A percentile compares a stretch with the other conserved stretches of the same genome.
Evolutionary conservation across 139 green algal species (phyloP).

Genomic region (Micractinium conductrix): DNA sequence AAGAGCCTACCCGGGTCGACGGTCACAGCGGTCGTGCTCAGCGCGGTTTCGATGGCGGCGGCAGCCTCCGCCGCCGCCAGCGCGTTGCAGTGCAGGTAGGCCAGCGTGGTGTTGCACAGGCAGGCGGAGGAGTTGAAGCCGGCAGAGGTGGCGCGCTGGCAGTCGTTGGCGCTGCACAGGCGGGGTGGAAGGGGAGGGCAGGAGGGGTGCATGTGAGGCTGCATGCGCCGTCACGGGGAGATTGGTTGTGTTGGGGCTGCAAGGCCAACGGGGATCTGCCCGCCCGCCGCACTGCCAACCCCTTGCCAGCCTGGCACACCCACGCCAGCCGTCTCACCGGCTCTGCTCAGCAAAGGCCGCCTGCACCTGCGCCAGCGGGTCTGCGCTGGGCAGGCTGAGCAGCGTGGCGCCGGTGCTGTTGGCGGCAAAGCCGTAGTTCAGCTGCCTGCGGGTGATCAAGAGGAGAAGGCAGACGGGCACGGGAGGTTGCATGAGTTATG

Average conservation of each 20-base stretch:
- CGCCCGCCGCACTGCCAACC: too few species aligned
- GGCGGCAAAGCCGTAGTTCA: constrained; percentile 22
- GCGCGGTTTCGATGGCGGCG: neutral
- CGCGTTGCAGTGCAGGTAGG: constrained; percentile 25
- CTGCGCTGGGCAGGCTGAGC: neutral
- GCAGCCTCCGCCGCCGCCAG: neutral
- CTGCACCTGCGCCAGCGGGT: constrained; percentile 1
- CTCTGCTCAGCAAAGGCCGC: neutral
- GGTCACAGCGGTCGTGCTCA: neutral
- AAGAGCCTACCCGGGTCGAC: neutral
- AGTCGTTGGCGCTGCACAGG: constrained; percentile 9
- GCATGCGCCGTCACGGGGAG: too few species aligned
- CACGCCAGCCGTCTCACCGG: neutral
- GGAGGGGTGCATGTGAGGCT: too few species aligned
- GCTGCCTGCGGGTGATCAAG: neutral
- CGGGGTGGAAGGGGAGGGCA: neutral
- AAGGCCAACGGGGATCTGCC: too few species aligned
- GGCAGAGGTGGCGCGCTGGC: constrained; percentile 14
- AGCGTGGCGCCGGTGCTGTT: neutral
- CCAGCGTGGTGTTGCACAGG: constrained; percentile 13
- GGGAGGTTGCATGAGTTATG: too few species aligned
- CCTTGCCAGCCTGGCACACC: too few species aligned
- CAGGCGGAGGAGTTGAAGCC: neutral
- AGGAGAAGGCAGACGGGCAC: neutral
- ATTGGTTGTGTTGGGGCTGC: too few species aligned